Conservation (phyloP, 2,329 filamentous ascomycete species). For the Tolypocladium inflatum region DNA sequence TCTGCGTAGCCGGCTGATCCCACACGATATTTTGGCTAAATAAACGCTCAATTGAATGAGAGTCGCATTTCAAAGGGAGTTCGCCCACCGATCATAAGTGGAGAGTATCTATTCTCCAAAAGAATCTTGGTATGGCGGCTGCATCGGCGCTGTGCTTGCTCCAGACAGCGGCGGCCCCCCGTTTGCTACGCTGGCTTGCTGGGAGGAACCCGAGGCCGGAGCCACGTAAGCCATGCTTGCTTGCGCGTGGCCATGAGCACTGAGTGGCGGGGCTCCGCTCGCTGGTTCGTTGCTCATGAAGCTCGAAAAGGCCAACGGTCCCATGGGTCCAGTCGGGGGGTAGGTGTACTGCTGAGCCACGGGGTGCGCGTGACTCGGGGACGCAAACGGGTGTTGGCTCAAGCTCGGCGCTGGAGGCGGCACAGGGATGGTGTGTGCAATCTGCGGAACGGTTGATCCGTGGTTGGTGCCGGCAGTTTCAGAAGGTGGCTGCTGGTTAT, state of each 20-base stretch:
- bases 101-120: neutral
- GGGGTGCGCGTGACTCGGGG: conserved; percentile 9
- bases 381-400: conserved; percentile 13
- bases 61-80: neutral
- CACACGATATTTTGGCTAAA: neutral
- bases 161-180: conserved; percentile 13
- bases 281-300: conserved; percentile 18
- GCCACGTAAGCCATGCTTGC: conserved; percentile 20
- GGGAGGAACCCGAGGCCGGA: conserved; percentile 10
- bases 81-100: neutral
- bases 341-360: conserved; percentile 9
- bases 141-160: conserved; percentile 28
- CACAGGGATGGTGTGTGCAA: conserved; percentile 15
- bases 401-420: conserved; percentile 16
- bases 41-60: neutral
- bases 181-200: conserved; percentile 13
- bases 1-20: neutral
- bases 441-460: conserved; percentile 1
- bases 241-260: conserved; percentile 10
- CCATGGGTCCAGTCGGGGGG: conserved; percentile 9
- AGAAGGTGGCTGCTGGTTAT: conserved; percentile 8
- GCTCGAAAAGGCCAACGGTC: conserved; percentile 13
- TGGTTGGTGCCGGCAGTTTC: neutral
- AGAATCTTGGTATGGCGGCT: conserved; percentile 11
- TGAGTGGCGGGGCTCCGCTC: conserved; percentile 8